phyloP scores from a whole-genome alignment of 1,139 yeast species.

The Suhomyces guaymorum region DNA sequence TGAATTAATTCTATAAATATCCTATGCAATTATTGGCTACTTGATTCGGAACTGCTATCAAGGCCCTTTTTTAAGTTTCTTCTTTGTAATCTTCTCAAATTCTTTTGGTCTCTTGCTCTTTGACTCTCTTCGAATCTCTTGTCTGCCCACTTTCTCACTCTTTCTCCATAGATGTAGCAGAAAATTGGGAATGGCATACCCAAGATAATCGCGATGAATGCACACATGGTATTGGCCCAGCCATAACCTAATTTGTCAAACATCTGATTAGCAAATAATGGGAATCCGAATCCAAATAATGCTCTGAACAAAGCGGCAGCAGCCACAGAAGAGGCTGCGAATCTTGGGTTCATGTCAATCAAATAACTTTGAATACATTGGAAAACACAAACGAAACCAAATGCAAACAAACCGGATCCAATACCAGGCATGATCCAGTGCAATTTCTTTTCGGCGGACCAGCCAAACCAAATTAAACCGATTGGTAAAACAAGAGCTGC shows the following conservation, averaged over 20 bases:
- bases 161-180: constrained; percentile 43
- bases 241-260: constrained; percentile 43
- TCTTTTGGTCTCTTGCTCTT: constrained; percentile 32
- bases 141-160: constrained; percentile 39
- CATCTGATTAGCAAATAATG: constrained; percentile 44
- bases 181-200: constrained; percentile 50
- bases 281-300: constrained; percentile 45
- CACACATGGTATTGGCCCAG: constrained; percentile 51
- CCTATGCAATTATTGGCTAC: constrained; percentile 3
- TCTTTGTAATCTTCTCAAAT: constrained; percentile 30
- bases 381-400: constrained; percentile 47
- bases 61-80: constrained; percentile 7
- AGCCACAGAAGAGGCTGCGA: constrained; percentile 48
- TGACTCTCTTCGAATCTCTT: constrained; percentile 35
- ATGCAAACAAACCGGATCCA: constrained; percentile 46
- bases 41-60: constrained; percentile 3
- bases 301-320: constrained; percentile 51
- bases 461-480: constrained; percentile 49
- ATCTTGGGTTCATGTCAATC: constrained; percentile 47
- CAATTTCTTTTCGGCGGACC: constrained; percentile 43
- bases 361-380: constrained; percentile 46
- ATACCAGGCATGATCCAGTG: constrained; percentile 52
- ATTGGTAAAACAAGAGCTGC: constrained; percentile 41
- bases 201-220: constrained; percentile 36
- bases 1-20: neutral